Conservation (phyloP, 441 rosid species). For the Francoa sonchifolia region DNA sequence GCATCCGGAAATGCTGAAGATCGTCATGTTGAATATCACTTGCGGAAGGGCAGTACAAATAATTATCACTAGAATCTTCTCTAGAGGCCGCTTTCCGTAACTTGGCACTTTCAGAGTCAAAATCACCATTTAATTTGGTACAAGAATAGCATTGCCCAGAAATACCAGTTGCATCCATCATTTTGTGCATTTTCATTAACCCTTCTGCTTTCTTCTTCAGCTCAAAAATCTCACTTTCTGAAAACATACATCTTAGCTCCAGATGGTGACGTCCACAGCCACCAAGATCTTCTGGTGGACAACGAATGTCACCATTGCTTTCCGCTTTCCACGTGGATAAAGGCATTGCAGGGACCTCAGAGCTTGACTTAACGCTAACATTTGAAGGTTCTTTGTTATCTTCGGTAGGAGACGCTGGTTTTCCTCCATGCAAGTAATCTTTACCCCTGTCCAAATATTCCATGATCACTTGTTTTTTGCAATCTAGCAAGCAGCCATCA, state of each 20-base stretch:
- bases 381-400: neutral
- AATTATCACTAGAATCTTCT: slow-evolving; percentile 45
- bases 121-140: slow-evolving; percentile 9
- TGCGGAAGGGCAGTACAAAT: slow-evolving; percentile 53
- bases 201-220: slow-evolving; percentile 44
- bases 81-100: slow-evolving; percentile 58
- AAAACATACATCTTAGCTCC: slow-evolving; percentile 37
- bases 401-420: neutral
- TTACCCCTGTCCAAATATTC: slow-evolving; percentile 24
- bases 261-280: slow-evolving; percentile 42
- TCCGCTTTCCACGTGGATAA: slow-evolving; percentile 43
- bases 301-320: slow-evolving; percentile 43
- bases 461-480: slow-evolving; percentile 24
- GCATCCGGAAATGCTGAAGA: slow-evolving; percentile 61
- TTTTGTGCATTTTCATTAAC: neutral
- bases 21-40: slow-evolving; percentile 28
- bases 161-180: slow-evolving; percentile 5
- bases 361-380: slow-evolving; percentile 1
- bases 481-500: slow-evolving; percentile 36
- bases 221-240: slow-evolving; percentile 29
- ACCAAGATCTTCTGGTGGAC: slow-evolving; percentile 24
- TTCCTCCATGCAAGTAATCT: slow-evolving; percentile 44
- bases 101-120: slow-evolving; percentile 16
- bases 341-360: slow-evolving; percentile 8
- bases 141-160: slow-evolving; percentile 6